phyloP scores from a whole-genome alignment of 2,329 filamentous ascomycete species.

The Botryotinia globosa region DNA sequence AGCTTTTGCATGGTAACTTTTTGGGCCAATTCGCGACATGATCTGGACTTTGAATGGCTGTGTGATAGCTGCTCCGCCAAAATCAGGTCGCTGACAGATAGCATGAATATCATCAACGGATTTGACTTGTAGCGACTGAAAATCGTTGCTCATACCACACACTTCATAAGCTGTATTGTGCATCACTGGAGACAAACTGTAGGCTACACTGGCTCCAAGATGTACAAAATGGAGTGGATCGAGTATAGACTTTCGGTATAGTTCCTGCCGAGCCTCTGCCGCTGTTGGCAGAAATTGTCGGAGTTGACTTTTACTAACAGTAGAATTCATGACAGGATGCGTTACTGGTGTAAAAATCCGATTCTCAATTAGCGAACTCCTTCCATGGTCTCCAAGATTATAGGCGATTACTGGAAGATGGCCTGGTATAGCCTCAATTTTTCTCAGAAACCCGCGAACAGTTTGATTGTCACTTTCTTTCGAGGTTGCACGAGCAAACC shows the following conservation, averaged over 20 bases:
- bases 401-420: conserved; percentile 48
- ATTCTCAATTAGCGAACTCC: conserved; percentile 56
- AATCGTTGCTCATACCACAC: conserved; percentile 67
- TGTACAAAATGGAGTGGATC: conserved; percentile 72
- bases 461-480: conserved; percentile 50
- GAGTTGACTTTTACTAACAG: conserved; percentile 42
- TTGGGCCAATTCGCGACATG: conserved; percentile 59
- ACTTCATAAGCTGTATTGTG: conserved; percentile 67
- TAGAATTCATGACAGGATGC: conserved; percentile 54
- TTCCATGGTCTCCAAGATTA: conserved; percentile 54
- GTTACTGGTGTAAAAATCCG: conserved; percentile 55
- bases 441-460: conserved; percentile 31
- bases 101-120: conserved; percentile 62
- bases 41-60: conserved; percentile 74
- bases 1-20: conserved; percentile 69
- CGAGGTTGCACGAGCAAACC: conserved; percentile 51
- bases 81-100: conserved; percentile 62
- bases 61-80: conserved; percentile 69
- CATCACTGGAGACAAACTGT: conserved; percentile 75
- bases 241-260: conserved; percentile 64
- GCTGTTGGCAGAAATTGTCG: conserved; percentile 48
- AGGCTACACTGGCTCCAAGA: conserved; percentile 68
- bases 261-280: conserved; percentile 59
- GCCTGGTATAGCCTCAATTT: conserved; percentile 32
- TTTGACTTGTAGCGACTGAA: conserved; percentile 60